Base-by-base conservation (phyloP, 768 basidiomycete species). In the Galerina marginata region DNA sequence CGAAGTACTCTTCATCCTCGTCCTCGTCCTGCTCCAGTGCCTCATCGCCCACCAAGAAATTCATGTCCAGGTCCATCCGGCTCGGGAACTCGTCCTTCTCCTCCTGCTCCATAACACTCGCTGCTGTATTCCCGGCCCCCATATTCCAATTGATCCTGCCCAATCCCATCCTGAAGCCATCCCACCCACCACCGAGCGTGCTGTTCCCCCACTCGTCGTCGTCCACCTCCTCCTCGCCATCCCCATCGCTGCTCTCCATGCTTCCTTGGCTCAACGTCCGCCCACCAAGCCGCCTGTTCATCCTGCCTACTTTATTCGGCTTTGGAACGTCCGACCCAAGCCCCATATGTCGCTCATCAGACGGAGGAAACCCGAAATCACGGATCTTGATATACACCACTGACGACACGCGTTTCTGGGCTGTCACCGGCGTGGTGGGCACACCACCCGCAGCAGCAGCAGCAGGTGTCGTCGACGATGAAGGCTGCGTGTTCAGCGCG, bases 321-420 rank as follows among this genome's bases (percentile, higher is more conserved):
- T 74, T 74, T 9, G 79, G 83, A 4, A 79, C 75, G 56, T 77
- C 67, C 39, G 75, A 60, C 0, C 81, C 82, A n/a, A 76, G 62
- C 3, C 79, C 78, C 26, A 60, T 40, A 70, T 79, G 73, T 25
- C 81, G 72, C 63, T 75, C 74, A 61, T 82, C 79, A 2, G 62
- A 44, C 9, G 66, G 23, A 1, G 70, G 46, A 60, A 74, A 81
- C 9, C 74, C 77, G 64, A 77, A 83, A 61, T 83, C 83, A 48
- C 82, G 74, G 48, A 84, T 71, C 49, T 74, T 74, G 68, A 81
- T 74, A n/a, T 71, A 62, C 0, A 54, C 46, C 12, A 52, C 20
- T 33, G 60, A n/a, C 11, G 51, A 54, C 9, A 44, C 55, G 36
- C 44, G 47, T 26, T 29, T 60, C 20, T 39, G 38, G 36, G 56